A percentile compares a stretch with the other conserved stretches of the same genome.
phyloP scores from a whole-genome alignment of 176 grass and related monocot genomes.

The Eragrostis curvula region DNA sequence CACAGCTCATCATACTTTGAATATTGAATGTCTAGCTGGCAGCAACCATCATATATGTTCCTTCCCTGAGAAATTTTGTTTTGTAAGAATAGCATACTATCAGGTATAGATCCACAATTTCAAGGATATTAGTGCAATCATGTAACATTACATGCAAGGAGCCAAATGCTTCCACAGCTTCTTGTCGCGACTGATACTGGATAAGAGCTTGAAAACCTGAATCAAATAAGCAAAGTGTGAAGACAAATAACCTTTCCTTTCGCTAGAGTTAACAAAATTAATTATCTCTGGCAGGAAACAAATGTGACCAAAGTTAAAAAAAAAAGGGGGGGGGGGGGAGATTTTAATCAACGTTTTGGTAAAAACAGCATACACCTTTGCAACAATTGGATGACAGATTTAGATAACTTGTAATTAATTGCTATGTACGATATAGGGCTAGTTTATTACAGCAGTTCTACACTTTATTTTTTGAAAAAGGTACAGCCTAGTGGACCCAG shows the following conservation, averaged over 20 bases:
- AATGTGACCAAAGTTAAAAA: background rate
- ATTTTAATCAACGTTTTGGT: background rate
- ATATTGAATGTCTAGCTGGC: constrained; percentile 99
- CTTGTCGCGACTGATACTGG: constrained; percentile 78
- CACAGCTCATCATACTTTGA: constrained; percentile 79
- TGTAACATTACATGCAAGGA: constrained; percentile 81
- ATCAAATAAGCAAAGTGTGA: constrained; percentile 32
- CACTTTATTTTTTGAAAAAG: constrained; percentile 29
- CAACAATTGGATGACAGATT: background rate
- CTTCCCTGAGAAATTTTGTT: constrained; percentile 63
- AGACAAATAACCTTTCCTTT: background rate
- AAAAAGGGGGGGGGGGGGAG: background rate
- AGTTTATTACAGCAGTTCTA: constrained; percentile 10
- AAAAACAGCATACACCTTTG: background rate
- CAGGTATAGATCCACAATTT: constrained; percentile 23
- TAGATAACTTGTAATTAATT: constrained; percentile 24
- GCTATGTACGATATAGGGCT: background rate
- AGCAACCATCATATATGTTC: constrained; percentile 99
- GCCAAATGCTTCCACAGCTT: constrained; percentile 83
- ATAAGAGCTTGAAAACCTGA: constrained; percentile 98
- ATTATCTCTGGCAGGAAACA: background rate
- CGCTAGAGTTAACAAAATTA: background rate
- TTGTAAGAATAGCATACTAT: constrained; percentile 32
- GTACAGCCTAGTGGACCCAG: background rate
- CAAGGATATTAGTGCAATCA: constrained; percentile 34